These are phyloP conservation scores for Calophaca sinica DNA, from an alignment of 306 rosid species.

Conservation along the genomic window DNA sequence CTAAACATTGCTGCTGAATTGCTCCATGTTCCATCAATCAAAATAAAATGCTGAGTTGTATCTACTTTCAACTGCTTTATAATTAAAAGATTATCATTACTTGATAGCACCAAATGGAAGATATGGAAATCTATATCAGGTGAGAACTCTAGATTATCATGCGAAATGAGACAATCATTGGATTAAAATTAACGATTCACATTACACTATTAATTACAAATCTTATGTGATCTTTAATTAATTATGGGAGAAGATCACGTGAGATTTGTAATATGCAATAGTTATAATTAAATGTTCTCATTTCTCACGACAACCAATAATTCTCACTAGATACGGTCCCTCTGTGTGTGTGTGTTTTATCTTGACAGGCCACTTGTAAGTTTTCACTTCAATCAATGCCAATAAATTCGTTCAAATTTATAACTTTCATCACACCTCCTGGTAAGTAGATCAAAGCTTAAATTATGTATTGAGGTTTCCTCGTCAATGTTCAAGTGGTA, in stretches of 20 bases:
- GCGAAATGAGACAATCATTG: background rate
- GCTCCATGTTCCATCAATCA: constrained; percentile 99
- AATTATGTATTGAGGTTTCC: background rate
- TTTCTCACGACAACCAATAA: too few species aligned
- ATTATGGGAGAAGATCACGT: background rate
- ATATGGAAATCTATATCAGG: constrained; percentile 22
- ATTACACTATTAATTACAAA: background rate
- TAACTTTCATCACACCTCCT: background rate
- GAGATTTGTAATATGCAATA: background rate
- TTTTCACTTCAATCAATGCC: constrained; percentile 34
- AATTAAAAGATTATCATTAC: constrained; percentile 54
- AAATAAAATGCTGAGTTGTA: constrained; percentile 72
- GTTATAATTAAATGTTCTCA: too few species aligned
- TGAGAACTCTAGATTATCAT: background rate
- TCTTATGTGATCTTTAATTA: background rate
- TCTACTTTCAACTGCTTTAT: constrained; percentile 67
- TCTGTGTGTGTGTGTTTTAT: background rate
- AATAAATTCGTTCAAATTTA: background rate
- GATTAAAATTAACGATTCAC: background rate
- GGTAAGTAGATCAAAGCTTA: background rate
- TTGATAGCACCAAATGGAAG: constrained; percentile 45
- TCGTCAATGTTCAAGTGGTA: constrained; percentile 2
- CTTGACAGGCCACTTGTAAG: constrained; percentile 16
- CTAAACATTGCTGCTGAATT: constrained; percentile 94
- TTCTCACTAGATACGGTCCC: too few species aligned